Evolutionary conservation across 495 filamentous ascomycete species (phyloP).

Genomic region (Penicillium samsonianum): DNA sequence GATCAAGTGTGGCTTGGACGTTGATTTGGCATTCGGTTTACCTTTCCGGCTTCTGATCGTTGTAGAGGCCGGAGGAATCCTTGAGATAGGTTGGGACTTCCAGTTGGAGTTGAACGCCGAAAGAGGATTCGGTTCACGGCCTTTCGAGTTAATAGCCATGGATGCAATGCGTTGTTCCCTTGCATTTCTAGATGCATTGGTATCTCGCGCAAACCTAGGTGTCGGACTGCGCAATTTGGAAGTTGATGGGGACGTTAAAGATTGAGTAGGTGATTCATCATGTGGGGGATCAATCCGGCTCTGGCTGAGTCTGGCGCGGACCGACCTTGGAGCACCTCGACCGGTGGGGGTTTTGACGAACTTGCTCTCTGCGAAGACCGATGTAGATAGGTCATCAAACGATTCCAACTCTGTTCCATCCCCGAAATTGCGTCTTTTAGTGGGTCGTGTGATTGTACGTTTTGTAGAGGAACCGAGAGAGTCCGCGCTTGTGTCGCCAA

Average conservation of each 20-base stretch:
- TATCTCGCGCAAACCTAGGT: slow-evolving; percentile 92
- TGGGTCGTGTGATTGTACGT: slow-evolving; percentile 71
- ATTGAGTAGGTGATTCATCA: slow-evolving; percentile 57
- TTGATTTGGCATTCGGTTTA: slow-evolving; percentile 52
- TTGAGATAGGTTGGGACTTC: slow-evolving; percentile 69
- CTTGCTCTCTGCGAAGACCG: slow-evolving; percentile 73
- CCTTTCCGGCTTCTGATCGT: slow-evolving; percentile 55
- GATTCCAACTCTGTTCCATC: slow-evolving; percentile 88
- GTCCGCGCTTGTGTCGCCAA: slow-evolving; percentile 48
- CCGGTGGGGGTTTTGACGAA: slow-evolving; percentile 78
- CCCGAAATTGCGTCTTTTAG: slow-evolving; percentile 76
- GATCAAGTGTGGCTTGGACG: slow-evolving; percentile 68
- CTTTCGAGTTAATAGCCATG: slow-evolving; percentile 36
- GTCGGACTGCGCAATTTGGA: slow-evolving; percentile 52
- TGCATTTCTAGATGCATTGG: slow-evolving; percentile 83
- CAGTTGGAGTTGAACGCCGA: slow-evolving; percentile 72
- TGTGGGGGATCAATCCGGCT: slow-evolving; percentile 40
- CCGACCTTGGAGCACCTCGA: slow-evolving; percentile 65
- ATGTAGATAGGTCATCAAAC: slow-evolving; percentile 95
- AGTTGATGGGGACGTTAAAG: slow-evolving; percentile 52
- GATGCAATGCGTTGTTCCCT: slow-evolving; percentile 78
- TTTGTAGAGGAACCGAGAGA: slow-evolving; percentile 53
- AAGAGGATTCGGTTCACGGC: slow-evolving; percentile 56
- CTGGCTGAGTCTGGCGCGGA: slow-evolving; percentile 62
- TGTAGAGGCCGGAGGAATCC: slow-evolving; percentile 43